Evolutionary conservation across 768 basidiomycete genomes (phyloP).

Genomic region (Strobilomyces echinocephalus): DNA sequence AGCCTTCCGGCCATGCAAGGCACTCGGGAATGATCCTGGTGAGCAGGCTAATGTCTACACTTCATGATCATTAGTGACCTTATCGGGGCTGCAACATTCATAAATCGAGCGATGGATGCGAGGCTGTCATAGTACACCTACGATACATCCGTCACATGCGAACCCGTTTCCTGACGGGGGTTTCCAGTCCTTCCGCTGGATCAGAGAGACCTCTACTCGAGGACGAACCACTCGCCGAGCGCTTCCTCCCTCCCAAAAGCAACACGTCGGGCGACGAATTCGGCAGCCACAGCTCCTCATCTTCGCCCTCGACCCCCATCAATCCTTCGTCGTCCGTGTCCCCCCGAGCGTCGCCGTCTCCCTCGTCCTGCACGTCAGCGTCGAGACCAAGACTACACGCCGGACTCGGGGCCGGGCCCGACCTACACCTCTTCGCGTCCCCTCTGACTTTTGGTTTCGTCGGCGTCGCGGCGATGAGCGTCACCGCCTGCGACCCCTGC

Average conservation of each 20-base stretch:
- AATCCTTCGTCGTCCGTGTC: slow-evolving; percentile 7
- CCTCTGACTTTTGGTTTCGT: slow-evolving; percentile 32
- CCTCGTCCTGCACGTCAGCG: background rate
- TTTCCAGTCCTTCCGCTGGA: slow-evolving; percentile 10
- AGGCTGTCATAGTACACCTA: slow-evolving; percentile 1
- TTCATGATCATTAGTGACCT: no score
- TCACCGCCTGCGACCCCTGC: slow-evolving; percentile 15
- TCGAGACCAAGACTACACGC: slow-evolving; percentile 4
- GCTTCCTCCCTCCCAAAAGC: slow-evolving; percentile 28
- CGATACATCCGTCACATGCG: slow-evolving; percentile 7
- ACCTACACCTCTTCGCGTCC: slow-evolving; percentile 4
- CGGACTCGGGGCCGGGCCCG: no score
- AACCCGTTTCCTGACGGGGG: slow-evolving; percentile 26
- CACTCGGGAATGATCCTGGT: no score
- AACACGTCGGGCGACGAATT: slow-evolving; percentile 40
- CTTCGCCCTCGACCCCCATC: slow-evolving; percentile 17
- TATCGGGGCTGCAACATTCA: no score
- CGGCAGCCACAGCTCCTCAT: slow-evolving; percentile 40
- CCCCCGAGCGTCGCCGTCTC: background rate
- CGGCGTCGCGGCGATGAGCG: slow-evolving; percentile 55
- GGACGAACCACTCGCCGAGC: slow-evolving; percentile 23
- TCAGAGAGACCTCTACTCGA: slow-evolving; percentile 25
- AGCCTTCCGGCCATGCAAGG: no score
- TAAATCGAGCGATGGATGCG: no score
- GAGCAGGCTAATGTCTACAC: background rate